Conservation (phyloP, 2,329 filamentous ascomycete genomes). For the Pestalotiopsis sp. region DNA sequence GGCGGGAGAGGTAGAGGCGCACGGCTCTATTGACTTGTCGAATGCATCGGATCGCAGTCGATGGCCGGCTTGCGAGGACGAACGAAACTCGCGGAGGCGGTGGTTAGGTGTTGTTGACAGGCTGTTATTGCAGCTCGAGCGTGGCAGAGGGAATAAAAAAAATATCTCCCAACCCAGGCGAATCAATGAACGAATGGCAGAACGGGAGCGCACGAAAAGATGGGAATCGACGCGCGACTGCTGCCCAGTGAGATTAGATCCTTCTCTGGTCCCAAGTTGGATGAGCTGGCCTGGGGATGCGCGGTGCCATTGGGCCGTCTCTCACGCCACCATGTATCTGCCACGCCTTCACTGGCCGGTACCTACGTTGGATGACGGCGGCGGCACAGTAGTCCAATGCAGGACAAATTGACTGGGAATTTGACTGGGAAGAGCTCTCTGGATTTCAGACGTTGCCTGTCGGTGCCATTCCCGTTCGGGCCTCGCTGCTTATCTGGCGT, state of each 20-base stretch:
- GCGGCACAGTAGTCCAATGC: slow-evolving; percentile 4
- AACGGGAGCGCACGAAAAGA: not conserved
- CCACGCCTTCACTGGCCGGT: not conserved
- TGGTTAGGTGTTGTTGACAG: slow-evolving; percentile 1
- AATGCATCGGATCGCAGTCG: slow-evolving; percentile 19
- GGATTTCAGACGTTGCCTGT: not conserved
- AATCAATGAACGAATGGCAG: not conserved
- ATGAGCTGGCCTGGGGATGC: slow-evolving; percentile 13
- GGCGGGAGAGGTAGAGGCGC: slow-evolving; percentile 9
- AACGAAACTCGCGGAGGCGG: not conserved
- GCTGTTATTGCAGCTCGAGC: slow-evolving; percentile 1
- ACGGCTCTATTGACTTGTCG: slow-evolving; percentile 16
- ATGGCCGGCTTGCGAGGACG: slow-evolving; percentile 8
- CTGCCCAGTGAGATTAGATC: slow-evolving; percentile 2
- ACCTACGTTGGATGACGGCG: not conserved
- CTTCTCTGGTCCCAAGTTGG: not conserved
- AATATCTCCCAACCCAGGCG: not conserved
- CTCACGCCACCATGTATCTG: slow-evolving; percentile 9
- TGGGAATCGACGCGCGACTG: slow-evolving; percentile 1
- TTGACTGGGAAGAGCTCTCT: slow-evolving; percentile 13
- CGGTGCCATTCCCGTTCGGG: slow-evolving; percentile 9
- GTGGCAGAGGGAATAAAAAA: not conserved
- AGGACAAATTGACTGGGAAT: slow-evolving; percentile 4
- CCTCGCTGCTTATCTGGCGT: not conserved
- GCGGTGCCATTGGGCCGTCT: not conserved